Base-by-base conservation (phyloP, 2,329 filamentous ascomycete species). In the Endothia cerciana region DNA sequence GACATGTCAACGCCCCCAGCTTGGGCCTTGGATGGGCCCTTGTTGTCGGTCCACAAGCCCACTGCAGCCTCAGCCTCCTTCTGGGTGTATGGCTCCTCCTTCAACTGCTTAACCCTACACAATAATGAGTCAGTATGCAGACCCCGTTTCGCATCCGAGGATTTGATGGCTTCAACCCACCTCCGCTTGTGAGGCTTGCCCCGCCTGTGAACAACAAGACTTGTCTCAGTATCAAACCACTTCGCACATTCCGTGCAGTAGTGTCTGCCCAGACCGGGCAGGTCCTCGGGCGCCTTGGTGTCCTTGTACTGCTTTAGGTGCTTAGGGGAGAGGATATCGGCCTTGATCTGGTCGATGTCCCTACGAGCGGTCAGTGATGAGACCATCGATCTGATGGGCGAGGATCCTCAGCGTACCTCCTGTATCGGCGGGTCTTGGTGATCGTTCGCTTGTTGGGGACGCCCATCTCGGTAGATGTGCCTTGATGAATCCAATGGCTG, bases 221-320 rank as follows among this genome's bases (percentile, higher is more conserved):
- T 96, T 72, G 85, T 78, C 71, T 95, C 91, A 60, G 89, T 91
- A 77, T 98, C 94, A 77, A 96, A 98, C 90, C 92, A 98, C 81
- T 97, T 98, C 69, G 95, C 91, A 78, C 95, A 99, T 78, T 97
- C 91, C 19, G 91, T 83, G 78, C 95, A 99, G 79, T 97, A 98
- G 76, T 89, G 89, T 72, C 88, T 85, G 33, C 95, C 95, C 59
- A 97, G 83, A 0, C 89, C 94, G 3, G 95, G 95, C 43, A 97
- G 84, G 73, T 98, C 95, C 75, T 98, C 94, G 28, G 86, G 80
- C 6, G 90, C 87, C 75, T 97, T 96, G 53, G 89, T 87, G 60
- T 88, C 85, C 75, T 93, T 91, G 83, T 90, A 93, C 70, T 92
- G 87, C 57, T 87, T 81, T 41, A 99, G 87, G 75, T 98, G 94